A percentile compares a stretch with the other conserved stretches of the same genome.
These are phyloP conservation scores for Colletotrichum liriopes DNA, from an alignment of 2,329 filamentous ascomycete genomes.

Conservation along the genomic window DNA sequence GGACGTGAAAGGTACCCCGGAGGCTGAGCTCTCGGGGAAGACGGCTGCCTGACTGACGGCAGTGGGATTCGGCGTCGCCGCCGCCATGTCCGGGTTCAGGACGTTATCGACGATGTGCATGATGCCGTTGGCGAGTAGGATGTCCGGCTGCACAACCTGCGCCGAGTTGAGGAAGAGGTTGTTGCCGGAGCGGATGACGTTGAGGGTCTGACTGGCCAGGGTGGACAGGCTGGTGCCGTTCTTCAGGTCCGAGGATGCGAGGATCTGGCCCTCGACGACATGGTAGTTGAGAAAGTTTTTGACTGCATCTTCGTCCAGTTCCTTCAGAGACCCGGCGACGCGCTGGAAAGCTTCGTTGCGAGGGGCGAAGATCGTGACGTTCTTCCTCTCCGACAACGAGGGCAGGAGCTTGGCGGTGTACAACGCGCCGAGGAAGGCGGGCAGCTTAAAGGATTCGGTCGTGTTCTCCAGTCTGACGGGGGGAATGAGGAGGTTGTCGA, in stretches of 20 bases:
- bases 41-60: conserved; percentile 54
- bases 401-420: conserved; percentile 55
- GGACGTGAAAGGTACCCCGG: conserved; percentile 56
- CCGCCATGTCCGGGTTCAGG: conserved; percentile 59
- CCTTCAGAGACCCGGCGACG: conserved; percentile 60
- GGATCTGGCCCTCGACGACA: conserved; percentile 67
- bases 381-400: conserved; percentile 58
- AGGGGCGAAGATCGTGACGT: conserved; percentile 71
- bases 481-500: conserved; percentile 67
- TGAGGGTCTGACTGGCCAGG: conserved; percentile 59
- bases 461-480: conserved; percentile 58
- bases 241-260: conserved; percentile 62
- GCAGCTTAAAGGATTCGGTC: conserved; percentile 54
- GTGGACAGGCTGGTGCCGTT: conserved; percentile 51
- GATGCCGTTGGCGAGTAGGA: conserved; percentile 71
- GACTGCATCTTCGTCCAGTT: conserved; percentile 58
- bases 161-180: conserved; percentile 69
- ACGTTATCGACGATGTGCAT: conserved; percentile 71
- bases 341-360: conserved; percentile 66
- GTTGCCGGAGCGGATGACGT: conserved; percentile 57
- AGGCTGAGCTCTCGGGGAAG: conserved; percentile 45
- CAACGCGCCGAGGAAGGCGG: conserved; percentile 59
- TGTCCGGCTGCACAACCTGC: conserved; percentile 66
- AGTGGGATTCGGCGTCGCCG: conserved; percentile 55
- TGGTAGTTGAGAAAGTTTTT: conserved; percentile 69